phyloP scores from a whole-genome alignment of 352 stramenopile genomes.

The Globisporangium sylvaticum region DNA sequence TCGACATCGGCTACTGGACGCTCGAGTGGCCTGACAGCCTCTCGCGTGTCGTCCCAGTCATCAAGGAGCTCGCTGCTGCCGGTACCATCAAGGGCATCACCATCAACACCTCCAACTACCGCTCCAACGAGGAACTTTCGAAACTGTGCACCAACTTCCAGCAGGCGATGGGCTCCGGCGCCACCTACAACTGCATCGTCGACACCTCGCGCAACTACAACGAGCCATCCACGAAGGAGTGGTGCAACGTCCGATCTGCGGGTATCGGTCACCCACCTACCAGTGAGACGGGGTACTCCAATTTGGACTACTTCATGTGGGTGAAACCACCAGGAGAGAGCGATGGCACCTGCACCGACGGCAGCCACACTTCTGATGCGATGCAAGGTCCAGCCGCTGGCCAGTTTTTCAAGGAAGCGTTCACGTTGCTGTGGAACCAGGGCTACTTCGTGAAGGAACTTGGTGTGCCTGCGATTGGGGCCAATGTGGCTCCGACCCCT shows the following conservation, averaged over 20 bases:
- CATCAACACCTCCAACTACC: slow-evolving; percentile 82
- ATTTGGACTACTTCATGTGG: slow-evolving; percentile 75
- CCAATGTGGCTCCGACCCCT: neutral
- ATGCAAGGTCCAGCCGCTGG: slow-evolving; percentile 51
- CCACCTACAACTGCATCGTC: slow-evolving; percentile 46
- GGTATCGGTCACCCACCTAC: slow-evolving; percentile 49
- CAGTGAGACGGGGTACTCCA: slow-evolving; percentile 33
- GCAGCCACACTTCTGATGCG: slow-evolving; percentile 31
- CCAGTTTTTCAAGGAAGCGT: slow-evolving; percentile 50
- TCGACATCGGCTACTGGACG: slow-evolving; percentile 70
- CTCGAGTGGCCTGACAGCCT: slow-evolving; percentile 27
- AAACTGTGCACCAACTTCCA: slow-evolving; percentile 59
- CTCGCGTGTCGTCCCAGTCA: slow-evolving; percentile 24
- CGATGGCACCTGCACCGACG: slow-evolving; percentile 43
- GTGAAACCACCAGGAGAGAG: slow-evolving; percentile 66
- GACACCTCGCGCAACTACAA: slow-evolving; percentile 56
- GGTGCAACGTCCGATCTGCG: slow-evolving; percentile 45
- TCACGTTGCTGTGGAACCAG: slow-evolving; percentile 62
- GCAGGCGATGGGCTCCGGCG: slow-evolving; percentile 29
- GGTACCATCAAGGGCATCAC: slow-evolving; percentile 54
- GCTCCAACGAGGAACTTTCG: slow-evolving; percentile 41
- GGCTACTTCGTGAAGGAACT: slow-evolving; percentile 49
- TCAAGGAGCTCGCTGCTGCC: slow-evolving; percentile 35
- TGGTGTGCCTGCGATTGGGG: slow-evolving; percentile 29
- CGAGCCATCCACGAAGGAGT: slow-evolving; percentile 27